phyloP scores from a whole-genome alignment of 257 asterid genomes.

The Lantana camara region DNA sequence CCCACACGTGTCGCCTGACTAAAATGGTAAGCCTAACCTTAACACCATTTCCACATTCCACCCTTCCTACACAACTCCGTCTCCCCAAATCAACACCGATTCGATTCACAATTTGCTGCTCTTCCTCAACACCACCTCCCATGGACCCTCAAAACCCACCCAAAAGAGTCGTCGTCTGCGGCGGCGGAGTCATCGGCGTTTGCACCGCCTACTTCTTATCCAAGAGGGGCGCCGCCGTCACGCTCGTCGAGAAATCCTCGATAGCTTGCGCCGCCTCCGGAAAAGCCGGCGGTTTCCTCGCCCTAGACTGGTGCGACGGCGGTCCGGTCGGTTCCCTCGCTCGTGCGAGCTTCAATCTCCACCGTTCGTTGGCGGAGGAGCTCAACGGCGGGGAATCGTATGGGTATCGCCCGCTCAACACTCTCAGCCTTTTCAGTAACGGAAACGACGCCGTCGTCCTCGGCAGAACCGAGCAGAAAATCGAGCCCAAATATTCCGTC shows the following conservation, averaged over 20 bases:
- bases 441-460: conserved; percentile 44
- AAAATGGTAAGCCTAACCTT: conserved; percentile 15
- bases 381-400: conserved; percentile 75
- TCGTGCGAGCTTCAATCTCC: conserved; percentile 89
- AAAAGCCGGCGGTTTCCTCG: conserved; percentile 93
- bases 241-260: conserved; percentile 81
- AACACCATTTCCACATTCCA: conserved; percentile 12
- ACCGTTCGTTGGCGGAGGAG: conserved; percentile 71
- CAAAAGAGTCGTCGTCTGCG: conserved; percentile 78
- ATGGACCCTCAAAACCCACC: conserved; percentile 55
- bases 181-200: conserved; percentile 94
- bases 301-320: conserved; percentile 87
- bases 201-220: conserved; percentile 89
- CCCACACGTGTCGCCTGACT: conserved; percentile 20
- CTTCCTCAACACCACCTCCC: conserved; percentile 20
- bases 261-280: conserved; percentile 94
- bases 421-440: conserved; percentile 64
- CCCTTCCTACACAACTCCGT: conserved; percentile 14
- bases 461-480: conserved; percentile 11
- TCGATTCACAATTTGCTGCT: conserved; percentile 32
- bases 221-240: conserved; percentile 69
- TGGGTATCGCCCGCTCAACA: conserved; percentile 79
- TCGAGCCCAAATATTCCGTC: conserved; percentile 46
- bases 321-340: conserved; percentile 73
- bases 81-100: conserved; percentile 25